phyloP scores from a whole-genome alignment of 257 asterid genomes.

The Petrea volubilis region DNA sequence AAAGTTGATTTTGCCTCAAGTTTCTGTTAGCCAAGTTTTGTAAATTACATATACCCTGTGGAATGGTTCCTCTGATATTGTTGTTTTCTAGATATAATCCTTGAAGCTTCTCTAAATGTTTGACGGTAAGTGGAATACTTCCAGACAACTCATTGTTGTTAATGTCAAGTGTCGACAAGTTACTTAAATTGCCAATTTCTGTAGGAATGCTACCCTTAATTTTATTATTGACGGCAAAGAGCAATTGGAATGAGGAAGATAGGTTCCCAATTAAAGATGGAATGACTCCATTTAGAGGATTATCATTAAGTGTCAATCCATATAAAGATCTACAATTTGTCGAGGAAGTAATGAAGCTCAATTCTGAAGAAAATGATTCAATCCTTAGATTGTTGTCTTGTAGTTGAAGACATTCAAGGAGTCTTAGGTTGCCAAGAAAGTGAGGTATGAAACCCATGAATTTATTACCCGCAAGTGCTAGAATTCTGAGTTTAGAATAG shows the following conservation, averaged over 20 bases:
- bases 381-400: no score
- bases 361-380: no score
- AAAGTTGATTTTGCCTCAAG: constrained; percentile 26
- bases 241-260: constrained; percentile 9
- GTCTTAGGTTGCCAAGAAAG: constrained; percentile 34
- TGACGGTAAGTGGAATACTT: constrained; percentile 14
- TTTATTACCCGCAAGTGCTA: constrained; percentile 12
- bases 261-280: constrained; percentile 33
- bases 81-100: constrained; percentile 5
- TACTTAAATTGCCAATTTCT: constrained; percentile 34
- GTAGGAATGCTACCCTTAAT: constrained; percentile 27
- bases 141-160: constrained; percentile 33
- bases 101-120: constrained; percentile 23
- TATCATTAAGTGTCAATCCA: neutral
- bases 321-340: constrained; percentile 30
- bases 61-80: constrained; percentile 26
- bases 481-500: constrained; percentile 12
- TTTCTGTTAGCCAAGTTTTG: constrained; percentile 1
- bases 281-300: constrained; percentile 23
- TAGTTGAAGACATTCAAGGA: no score
- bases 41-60: constrained; percentile 21
- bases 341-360: no score
- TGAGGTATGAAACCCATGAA: constrained; percentile 38
- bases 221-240: neutral
- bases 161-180: constrained; percentile 17